A percentile compares a stretch with the other conserved stretches of the same genome.
Conservation (phyloP, 352 stramenopile genomes). For the Phytophthora niederhauseri region DNA sequence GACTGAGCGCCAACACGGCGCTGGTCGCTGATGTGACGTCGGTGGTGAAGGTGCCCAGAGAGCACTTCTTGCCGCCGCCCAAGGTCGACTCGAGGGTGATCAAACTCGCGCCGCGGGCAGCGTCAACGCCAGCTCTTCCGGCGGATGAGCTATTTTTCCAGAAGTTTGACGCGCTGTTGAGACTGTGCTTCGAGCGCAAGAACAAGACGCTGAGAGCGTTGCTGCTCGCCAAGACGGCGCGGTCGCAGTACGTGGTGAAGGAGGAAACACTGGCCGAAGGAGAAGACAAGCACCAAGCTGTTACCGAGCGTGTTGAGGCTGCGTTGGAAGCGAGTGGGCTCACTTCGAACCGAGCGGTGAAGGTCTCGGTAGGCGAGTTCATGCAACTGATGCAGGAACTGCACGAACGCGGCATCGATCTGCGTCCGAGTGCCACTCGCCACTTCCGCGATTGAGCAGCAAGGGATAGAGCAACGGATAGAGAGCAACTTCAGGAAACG, state of each 20-base stretch:
- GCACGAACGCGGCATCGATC: constrained; percentile 44
- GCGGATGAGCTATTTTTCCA: constrained; percentile 60
- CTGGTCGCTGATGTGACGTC: constrained; percentile 72
- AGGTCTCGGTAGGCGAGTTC: constrained; percentile 67
- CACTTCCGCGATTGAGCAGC: constrained; percentile 61
- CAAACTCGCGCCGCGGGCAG: constrained; percentile 52
- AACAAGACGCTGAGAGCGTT: constrained; percentile 88
- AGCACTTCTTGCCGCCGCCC: constrained; percentile 77
- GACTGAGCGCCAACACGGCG: constrained; percentile 80
- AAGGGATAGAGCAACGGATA: neutral
- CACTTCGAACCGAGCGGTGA: constrained; percentile 58
- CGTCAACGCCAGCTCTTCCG: constrained; percentile 22
- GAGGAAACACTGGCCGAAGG: constrained; percentile 22
- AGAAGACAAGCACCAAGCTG: constrained; percentile 38
- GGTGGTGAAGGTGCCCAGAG: constrained; percentile 59
- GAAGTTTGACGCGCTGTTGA: constrained; percentile 79
- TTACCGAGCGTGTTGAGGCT: constrained; percentile 53
- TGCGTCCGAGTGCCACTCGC: constrained; percentile 64
- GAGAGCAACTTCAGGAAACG: neutral
- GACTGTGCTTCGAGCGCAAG: constrained; percentile 80
- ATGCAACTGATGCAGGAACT: constrained; percentile 63
- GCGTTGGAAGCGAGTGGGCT: constrained; percentile 57
- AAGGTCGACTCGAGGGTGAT: constrained; percentile 88
- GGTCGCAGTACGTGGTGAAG: constrained; percentile 36
- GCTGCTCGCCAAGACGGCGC: constrained; percentile 69